A percentile compares a stretch with the other conserved stretches of the same genome.
Conservation (phyloP, 108 stramenopile species). For the Nitzschia palea region DNA sequence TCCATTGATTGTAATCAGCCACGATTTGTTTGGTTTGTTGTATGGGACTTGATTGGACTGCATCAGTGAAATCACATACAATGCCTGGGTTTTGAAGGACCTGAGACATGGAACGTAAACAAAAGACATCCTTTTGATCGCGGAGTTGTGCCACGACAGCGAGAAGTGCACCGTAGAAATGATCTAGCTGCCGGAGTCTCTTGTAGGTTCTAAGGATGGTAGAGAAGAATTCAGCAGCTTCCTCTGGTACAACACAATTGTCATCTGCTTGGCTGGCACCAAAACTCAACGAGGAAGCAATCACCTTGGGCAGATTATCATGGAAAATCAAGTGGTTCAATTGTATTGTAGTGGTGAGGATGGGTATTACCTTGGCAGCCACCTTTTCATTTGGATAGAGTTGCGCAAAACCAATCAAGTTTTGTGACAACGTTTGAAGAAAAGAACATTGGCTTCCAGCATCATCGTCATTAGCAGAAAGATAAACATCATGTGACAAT, state of each 20-base stretch:
- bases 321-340: constrained; percentile 39
- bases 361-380: not conserved
- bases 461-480: constrained; percentile 58
- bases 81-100: constrained; percentile 4
- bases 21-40: constrained; percentile 41
- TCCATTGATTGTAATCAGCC: constrained; percentile 49
- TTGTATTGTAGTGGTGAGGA: constrained; percentile 5
- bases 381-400: not conserved
- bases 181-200: constrained; percentile 53
- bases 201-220: constrained; percentile 48
- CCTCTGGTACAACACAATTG: not conserved
- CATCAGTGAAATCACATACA: not conserved
- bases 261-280: not conserved
- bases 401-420: not conserved
- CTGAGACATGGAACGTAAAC: not conserved
- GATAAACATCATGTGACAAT: constrained; percentile 63
- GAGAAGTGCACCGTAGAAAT: constrained; percentile 25
- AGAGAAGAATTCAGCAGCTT: constrained; percentile 28
- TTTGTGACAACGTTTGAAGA: constrained; percentile 36
- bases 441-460: constrained; percentile 44
- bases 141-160: not conserved
- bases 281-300: not conserved
- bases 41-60: constrained; percentile 35
- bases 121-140: not conserved
- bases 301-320: constrained; percentile 7